Conservation (phyloP, 2,329 filamentous ascomycete species). For the Endothia cerciana region DNA sequence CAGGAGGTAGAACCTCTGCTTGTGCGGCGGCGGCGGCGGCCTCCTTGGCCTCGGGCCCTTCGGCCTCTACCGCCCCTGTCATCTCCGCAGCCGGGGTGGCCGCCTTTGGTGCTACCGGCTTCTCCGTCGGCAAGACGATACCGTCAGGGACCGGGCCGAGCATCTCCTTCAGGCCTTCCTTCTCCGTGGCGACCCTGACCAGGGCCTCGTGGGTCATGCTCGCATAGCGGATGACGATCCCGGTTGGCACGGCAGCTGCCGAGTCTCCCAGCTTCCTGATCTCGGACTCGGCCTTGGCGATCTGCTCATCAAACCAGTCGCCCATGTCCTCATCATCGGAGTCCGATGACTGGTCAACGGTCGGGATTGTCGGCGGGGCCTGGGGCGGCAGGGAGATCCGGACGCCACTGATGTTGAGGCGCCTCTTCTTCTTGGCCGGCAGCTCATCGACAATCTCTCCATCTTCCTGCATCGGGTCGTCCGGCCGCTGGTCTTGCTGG, state of each 20-base stretch:
- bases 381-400: slow-evolving; percentile 47
- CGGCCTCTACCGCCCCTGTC: slow-evolving; percentile 34
- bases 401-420: slow-evolving; percentile 38
- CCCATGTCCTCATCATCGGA: slow-evolving; percentile 63
- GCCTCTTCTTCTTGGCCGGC: slow-evolving; percentile 32
- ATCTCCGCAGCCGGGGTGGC: slow-evolving; percentile 31
- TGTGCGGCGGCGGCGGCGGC: background rate
- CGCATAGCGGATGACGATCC: slow-evolving; percentile 52
- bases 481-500: slow-evolving; percentile 17
- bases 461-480: slow-evolving; percentile 25
- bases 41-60: slow-evolving; percentile 18
- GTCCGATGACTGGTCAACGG: slow-evolving; percentile 53
- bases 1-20: slow-evolving; percentile 21
- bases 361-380: slow-evolving; percentile 34
- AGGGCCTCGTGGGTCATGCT: slow-evolving; percentile 53
- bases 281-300: slow-evolving; percentile 54
- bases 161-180: slow-evolving; percentile 48
- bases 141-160: slow-evolving; percentile 46
- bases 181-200: slow-evolving; percentile 50
- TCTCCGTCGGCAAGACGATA: slow-evolving; percentile 33
- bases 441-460: slow-evolving; percentile 27
- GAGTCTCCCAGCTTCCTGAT: slow-evolving; percentile 50
- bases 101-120: background rate
- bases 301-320: slow-evolving; percentile 58
- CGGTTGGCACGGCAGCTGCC: slow-evolving; percentile 43